Base-by-base conservation (phyloP, 495 filamentous ascomycete species). In the Penicillium crystallinum region DNA sequence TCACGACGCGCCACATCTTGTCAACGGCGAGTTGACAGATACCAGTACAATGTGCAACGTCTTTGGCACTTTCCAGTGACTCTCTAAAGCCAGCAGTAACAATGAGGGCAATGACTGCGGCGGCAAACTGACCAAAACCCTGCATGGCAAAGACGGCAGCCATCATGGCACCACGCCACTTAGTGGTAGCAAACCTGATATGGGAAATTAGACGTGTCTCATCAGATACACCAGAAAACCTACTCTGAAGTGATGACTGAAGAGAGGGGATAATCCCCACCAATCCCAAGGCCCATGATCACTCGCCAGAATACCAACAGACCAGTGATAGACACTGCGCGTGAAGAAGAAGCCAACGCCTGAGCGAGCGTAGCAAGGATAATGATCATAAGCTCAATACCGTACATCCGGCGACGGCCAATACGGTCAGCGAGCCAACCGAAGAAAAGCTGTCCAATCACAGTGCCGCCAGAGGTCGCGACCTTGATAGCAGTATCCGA, bases 81-180 rank as follows among this genome's bases (percentile, higher is more conserved):
- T 79, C 71, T 59, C 81, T 87, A 77, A 91, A 93, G 37, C 86
- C 86, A 15, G 79, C 71, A 4, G 81, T 85, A 39, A 89, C 76
- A 60, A 90, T 85, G 31, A 91, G 69, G 51, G 85, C 81, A 51
- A 91, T 74, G 31, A 91, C 76, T 4, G 85, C 85, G 43, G 84
- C 87, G 18, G 70, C 72, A 52, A 91, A 78, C 67, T 90, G 86
- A 51, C 89, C 88, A 51, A 91, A 74, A 53, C 87, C 87, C 63
- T 91, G 89, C 82, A 90, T 91, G 54, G 87, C 81, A 61, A 93
- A 91, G 38, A 93, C 88, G 12, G 85, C 78, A n/a, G 78, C 84
- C 85, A 93, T 90, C 89, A 95, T 92, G 40, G 84, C 86, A 44
- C 89, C 89, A 48, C 89, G 78, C 85, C 86, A 89, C 64, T 89